A percentile compares a stretch with the other conserved stretches of the same genome.
Conservation (phyloP, 2,329 filamentous ascomycete genomes). For the Myotisia sp. region DNA sequence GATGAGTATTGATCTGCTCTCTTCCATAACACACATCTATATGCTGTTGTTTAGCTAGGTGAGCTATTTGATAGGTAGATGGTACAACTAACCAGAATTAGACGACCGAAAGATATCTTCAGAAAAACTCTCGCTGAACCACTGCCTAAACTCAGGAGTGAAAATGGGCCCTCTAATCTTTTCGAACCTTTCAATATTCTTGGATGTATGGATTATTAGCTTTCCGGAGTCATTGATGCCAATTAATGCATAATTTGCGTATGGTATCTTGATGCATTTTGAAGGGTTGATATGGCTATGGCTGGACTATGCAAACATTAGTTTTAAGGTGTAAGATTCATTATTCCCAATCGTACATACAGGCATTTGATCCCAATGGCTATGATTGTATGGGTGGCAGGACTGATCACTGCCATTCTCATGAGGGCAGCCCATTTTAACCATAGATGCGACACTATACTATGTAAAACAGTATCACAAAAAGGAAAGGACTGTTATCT, state of each 20-base stretch:
- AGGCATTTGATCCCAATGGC: too few species aligned
- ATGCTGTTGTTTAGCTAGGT: neutral
- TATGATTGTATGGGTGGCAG: too few species aligned
- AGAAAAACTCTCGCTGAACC: conserved; percentile 7
- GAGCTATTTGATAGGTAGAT: neutral
- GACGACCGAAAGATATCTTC: neutral
- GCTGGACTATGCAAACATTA: too few species aligned
- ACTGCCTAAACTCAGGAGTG: conserved; percentile 8
- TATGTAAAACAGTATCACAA: too few species aligned
- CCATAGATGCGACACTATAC: too few species aligned
- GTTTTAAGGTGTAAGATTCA: too few species aligned
- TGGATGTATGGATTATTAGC: conserved; percentile 9
- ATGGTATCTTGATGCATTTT: conserved; percentile 5
- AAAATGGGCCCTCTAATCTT: conserved; percentile 8
- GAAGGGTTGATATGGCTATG: too few species aligned
- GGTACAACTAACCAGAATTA: conserved; percentile 1
- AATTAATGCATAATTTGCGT: conserved; percentile 9
- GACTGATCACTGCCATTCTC: too few species aligned
- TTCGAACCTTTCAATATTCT: conserved; percentile 8
- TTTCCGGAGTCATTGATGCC: conserved; percentile 9
- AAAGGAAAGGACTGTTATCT: too few species aligned
- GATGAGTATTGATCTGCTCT: neutral
- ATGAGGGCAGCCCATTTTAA: too few species aligned
- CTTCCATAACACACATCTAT: neutral
- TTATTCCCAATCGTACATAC: too few species aligned